Conservation (phyloP, 345 rosid species). For the Physaria fendleri region DNA sequence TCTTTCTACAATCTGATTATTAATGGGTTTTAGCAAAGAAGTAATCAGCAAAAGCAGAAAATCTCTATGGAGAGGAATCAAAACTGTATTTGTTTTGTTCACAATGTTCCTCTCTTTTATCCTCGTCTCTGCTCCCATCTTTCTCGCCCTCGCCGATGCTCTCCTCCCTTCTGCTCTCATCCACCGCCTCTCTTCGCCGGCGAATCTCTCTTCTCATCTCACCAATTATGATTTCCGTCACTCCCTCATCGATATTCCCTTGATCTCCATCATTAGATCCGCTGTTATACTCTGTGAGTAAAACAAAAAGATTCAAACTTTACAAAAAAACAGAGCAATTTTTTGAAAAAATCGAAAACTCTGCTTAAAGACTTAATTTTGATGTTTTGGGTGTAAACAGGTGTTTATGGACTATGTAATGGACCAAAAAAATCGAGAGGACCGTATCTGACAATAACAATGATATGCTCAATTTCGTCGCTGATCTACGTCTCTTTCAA, state of each 20-base stretch:
- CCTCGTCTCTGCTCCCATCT: conserved; percentile 73
- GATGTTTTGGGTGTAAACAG: conserved; percentile 24
- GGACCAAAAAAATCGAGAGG: conserved; percentile 74
- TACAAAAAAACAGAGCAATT: not conserved
- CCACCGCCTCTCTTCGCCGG: conserved; percentile 51
- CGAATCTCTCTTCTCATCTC: conserved; percentile 30
- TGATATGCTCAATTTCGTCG: conserved; percentile 60
- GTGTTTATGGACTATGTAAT: conserved; percentile 80
- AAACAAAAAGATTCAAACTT: not conserved
- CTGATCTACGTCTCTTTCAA: conserved; percentile 66
- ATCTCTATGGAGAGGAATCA: conserved; percentile 49
- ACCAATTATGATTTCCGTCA: conserved; percentile 60
- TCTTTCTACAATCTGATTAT: not conserved
- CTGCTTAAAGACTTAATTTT: not conserved
- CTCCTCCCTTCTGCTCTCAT: conserved; percentile 77
- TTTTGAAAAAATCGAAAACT: not conserved
- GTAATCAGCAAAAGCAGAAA: conserved; percentile 33
- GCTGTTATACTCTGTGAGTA: conserved; percentile 79
- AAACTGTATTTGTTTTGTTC: conserved; percentile 66
- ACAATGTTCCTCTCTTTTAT: conserved; percentile 71
- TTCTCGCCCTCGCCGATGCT: conserved; percentile 69
- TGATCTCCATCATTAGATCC: conserved; percentile 73
- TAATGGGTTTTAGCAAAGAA: conserved; percentile 71
- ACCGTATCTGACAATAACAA: conserved; percentile 70
- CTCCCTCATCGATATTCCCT: conserved; percentile 81